These are phyloP conservation scores for Erodium maritimum DNA, from an alignment of 345 rosid genomes.

Conservation along the genomic window DNA sequence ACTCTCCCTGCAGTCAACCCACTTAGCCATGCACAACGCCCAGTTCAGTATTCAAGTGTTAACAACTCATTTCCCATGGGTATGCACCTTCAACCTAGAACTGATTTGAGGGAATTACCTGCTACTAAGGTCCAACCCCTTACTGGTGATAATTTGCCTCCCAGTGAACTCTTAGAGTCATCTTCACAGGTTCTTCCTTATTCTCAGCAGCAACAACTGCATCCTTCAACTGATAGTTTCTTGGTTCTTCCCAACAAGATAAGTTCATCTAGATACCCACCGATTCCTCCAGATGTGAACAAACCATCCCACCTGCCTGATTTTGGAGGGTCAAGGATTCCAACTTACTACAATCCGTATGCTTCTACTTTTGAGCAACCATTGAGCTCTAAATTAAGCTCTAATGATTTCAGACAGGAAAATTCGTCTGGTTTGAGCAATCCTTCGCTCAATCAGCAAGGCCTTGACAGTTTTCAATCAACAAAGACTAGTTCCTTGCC, in stretches of 20 bases:
- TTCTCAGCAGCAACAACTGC: constrained; percentile 25
- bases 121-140: constrained; percentile 18
- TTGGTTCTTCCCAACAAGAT: constrained; percentile 11
- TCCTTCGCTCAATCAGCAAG: constrained; percentile 24
- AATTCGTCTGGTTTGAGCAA: constrained; percentile 14
- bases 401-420: constrained; percentile 25
- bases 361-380: constrained; percentile 42
- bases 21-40: constrained; percentile 13
- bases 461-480: constrained; percentile 22
- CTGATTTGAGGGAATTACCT: constrained; percentile 15
- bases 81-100: constrained; percentile 11
- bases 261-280: constrained; percentile 19
- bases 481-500: constrained; percentile 31
- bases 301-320: constrained; percentile 15
- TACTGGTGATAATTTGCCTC: constrained; percentile 18
- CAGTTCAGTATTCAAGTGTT: constrained; percentile 5
- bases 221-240: constrained; percentile 8
- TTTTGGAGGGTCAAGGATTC: constrained; percentile 20
- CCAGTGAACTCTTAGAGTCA: constrained; percentile 18
- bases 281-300: constrained; percentile 18
- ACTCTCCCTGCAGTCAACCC: constrained; percentile 11
- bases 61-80: constrained; percentile 15
- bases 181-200: constrained; percentile 27
- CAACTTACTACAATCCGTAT: constrained; percentile 25
- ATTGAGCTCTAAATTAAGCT: constrained; percentile 21